Conservation (phyloP, 2,329 filamentous ascomycete genomes). For the Pseudopithomyces chartarum region DNA sequence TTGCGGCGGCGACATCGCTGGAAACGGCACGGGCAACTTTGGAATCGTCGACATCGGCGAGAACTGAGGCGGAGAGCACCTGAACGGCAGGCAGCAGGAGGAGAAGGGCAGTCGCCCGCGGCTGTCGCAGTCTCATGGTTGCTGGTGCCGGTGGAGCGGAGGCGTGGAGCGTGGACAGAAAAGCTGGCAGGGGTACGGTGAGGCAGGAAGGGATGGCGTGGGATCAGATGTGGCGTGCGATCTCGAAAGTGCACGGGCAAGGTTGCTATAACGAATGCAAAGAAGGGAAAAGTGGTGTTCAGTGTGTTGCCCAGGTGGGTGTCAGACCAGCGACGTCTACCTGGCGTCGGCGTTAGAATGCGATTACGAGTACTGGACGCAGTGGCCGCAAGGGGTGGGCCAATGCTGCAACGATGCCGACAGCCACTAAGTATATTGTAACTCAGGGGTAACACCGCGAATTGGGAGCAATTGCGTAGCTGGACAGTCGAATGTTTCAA, state of each 20-base stretch:
- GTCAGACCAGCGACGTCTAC: neutral
- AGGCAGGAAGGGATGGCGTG: constrained; percentile 4
- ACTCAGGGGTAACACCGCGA: neutral
- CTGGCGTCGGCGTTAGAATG: constrained; percentile 17
- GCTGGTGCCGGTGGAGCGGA: constrained; percentile 12
- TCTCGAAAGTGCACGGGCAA: neutral
- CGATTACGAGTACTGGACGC: constrained; percentile 28
- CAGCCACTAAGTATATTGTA: neutral
- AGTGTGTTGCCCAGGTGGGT: neutral
- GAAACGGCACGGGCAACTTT: constrained; percentile 35
- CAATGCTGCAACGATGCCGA: neutral
- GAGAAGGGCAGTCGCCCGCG: constrained; percentile 52
- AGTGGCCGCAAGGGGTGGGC: constrained; percentile 23
- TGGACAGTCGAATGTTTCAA: constrained; percentile 10
- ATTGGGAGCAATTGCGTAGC: neutral
- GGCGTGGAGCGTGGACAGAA: neutral
- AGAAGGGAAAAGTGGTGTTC: neutral
- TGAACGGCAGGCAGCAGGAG: constrained; percentile 66
- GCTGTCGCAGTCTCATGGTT: constrained; percentile 64
- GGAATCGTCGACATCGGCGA: constrained; percentile 38
- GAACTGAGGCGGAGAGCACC: constrained; percentile 56
- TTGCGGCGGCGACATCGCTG: constrained; percentile 27
- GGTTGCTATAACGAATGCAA: neutral
- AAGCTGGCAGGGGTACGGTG: constrained; percentile 13
- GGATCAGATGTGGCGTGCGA: constrained; percentile 8